Evolutionary conservation across 768 basidiomycete genomes (phyloP), one percentile per base, ranked within the genome.

Genomic region (Wakefieldia striispora): DNA sequence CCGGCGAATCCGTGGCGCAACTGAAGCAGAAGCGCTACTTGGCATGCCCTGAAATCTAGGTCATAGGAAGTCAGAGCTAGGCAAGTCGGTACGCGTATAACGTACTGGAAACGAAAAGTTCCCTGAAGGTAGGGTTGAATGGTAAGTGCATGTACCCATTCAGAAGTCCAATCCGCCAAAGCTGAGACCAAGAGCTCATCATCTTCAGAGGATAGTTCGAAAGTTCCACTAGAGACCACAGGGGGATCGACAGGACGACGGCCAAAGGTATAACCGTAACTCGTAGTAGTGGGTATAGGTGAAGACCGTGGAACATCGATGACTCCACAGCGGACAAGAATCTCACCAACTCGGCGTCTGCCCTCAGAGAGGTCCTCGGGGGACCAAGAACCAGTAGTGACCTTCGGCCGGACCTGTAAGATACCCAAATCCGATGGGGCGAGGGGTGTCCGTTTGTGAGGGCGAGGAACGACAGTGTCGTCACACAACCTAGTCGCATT

Each of bases 71-170:
- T 53, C 33, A 54, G 48, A 24, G 23, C 2, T 19, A 41, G 45
- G 46, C 9, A 8, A 8, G 4, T 42, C 16, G 35, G 14, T 31
- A 42, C 17, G 20, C 17, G 36, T 21, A 13, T 40, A 35, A 63
- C 64, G 17, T 44, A 66, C 65, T 51, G 56, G 43, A 63, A 62
- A 44, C 29, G 54, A 26, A 57, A 51, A 24, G 36, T 37, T 41
- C 54, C 53, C 11, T 23, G 49, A 21, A 54, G 40, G 42, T 59
- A 52, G 26, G 66, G 63, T 13, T 54, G 54, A 35, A 66, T 43
- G 37, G 62, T 55, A 34, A 68, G 51, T 20, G 33, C 49, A 35
- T 64, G 37, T 29, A 68, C 49, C 64, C 64, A 64, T 31, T 60
- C 51, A 2, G 59, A 61, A 31, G 59, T 51, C 66, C 66, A 66